These are phyloP conservation scores for Penicillium lagena DNA, from an alignment of 495 filamentous ascomycete species.

Conservation along the genomic window DNA sequence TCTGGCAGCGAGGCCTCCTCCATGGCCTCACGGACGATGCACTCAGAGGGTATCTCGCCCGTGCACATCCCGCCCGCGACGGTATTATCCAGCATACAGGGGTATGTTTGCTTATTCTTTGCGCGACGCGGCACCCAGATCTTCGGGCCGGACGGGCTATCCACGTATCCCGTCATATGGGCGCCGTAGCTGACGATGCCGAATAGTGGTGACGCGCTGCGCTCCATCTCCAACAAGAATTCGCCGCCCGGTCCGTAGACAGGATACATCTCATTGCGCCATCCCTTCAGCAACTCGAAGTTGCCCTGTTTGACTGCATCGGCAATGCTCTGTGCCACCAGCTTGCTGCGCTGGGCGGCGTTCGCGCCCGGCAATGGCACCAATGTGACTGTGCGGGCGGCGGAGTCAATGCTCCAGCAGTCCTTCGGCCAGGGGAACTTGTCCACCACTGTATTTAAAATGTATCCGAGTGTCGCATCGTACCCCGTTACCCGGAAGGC, in stretches of 20 bases:
- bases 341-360: conserved; percentile 50
- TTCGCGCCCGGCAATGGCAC: conserved; percentile 27
- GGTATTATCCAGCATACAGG: conserved; percentile 85
- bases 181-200: conserved; percentile 85
- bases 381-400: conserved; percentile 42
- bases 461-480: conserved; percentile 53
- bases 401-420: conserved; percentile 46
- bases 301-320: conserved; percentile 56
- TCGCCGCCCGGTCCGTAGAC: conserved; percentile 62
- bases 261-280: conserved; percentile 85
- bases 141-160: conserved; percentile 54
- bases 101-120: conserved; percentile 74
- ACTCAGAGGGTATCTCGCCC: conserved; percentile 68
- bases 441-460: conserved; percentile 50
- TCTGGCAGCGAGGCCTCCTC: conserved; percentile 88
- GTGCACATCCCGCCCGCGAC: conserved; percentile 87
- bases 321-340: conserved; percentile 51
- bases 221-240: conserved; percentile 71
- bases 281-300: conserved; percentile 72
- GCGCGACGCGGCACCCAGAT: conserved; percentile 82
- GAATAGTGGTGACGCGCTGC: conserved; percentile 71
- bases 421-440: conserved; percentile 46
- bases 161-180: conserved; percentile 76
- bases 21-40: conserved; percentile 74
- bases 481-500: conserved; percentile 47